These are phyloP conservation scores for Fusarium tjaetaba DNA, from an alignment of 2,329 filamentous ascomycete genomes.

Conservation along the genomic window DNA sequence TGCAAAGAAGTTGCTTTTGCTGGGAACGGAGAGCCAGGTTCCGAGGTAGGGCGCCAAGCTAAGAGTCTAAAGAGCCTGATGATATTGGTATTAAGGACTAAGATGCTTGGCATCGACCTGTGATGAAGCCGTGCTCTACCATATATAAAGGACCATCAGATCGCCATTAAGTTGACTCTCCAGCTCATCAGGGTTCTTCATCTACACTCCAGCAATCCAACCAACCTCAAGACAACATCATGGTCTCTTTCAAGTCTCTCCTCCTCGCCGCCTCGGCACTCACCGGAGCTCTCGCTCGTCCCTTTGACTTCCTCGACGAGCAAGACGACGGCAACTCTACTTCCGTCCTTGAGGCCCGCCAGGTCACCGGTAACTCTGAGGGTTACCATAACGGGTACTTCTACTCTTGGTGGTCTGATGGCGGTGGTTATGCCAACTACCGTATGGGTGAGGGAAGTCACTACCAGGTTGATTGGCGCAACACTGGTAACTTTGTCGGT, in stretches of 20 bases:
- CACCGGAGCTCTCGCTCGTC: constrained; percentile 11
- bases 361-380: constrained; percentile 12
- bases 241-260: constrained; percentile 14
- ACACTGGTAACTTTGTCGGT: constrained; percentile 23
- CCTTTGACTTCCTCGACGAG: constrained; percentile 20
- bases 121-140: not conserved
- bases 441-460: not conserved
- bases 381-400: constrained; percentile 16
- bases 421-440: constrained; percentile 12
- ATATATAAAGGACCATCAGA: not conserved
- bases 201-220: not conserved
- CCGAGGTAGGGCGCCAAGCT: not conserved
- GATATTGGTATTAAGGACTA: not conserved
- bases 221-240: not conserved
- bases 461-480: constrained; percentile 10
- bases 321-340: constrained; percentile 11
- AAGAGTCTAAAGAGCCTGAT: not conserved
- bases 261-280: constrained; percentile 9
- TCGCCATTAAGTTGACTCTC: not conserved
- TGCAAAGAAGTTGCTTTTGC: not conserved
- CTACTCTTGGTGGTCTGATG: constrained; percentile 25
- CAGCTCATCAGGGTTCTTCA: not conserved
- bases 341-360: constrained; percentile 1
- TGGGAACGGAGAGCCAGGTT: not conserved
- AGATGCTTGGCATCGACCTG: not conserved